Base-by-base conservation (phyloP, 345 rosid species). In the Eutrema heterophyllum region DNA sequence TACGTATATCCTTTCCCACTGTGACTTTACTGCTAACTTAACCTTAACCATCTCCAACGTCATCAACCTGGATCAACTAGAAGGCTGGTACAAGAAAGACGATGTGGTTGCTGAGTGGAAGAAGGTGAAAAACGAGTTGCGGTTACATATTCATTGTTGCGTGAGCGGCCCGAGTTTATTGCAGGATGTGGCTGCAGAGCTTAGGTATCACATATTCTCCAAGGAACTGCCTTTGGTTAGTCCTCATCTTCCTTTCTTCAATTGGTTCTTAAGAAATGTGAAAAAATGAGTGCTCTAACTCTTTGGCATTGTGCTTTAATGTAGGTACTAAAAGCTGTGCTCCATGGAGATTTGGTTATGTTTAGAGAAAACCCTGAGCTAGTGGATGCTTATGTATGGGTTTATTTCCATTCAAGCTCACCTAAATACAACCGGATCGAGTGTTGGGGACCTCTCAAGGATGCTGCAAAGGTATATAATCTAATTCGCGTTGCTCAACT, bases 101-200 rank as follows among this genome's bases (percentile, higher is more conserved):
- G 98, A 93, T 70, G 94, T 93, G 71, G 91, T 91, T 78, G 94
- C 94, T 8, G 97, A 91, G 84, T 93, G 98, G 97, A 91, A 91
- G 84, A 84, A 81, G 65, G 84, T 85, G 50, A 87, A 86, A 15
- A 87, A 81, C 43, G 79, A 86, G 58, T 49, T 88, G 77, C 71
- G 85, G 21, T 85, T 93, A 53, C 89, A 88, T 60, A 76, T 88
- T 58, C 97, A 91, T 72, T 93, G 98, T 79, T 93, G 75, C 51
- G 94, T 91, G 4, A 91, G 94, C 30, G 91, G 98, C 43, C 89
- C 89, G 7, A 91, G 84, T 81, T 75, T 85, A 14, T 59, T 83
- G 71, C 71, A 81, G 43, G 94, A 93, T 75, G 80, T 91, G 44
- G 90, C 91, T 65, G 98, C 98, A 0, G 97, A 89, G 82, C 81